Evolutionary conservation across 2,329 filamentous ascomycete genomes (phyloP).

Genomic region (Clarireedia homoeocarpa): DNA sequence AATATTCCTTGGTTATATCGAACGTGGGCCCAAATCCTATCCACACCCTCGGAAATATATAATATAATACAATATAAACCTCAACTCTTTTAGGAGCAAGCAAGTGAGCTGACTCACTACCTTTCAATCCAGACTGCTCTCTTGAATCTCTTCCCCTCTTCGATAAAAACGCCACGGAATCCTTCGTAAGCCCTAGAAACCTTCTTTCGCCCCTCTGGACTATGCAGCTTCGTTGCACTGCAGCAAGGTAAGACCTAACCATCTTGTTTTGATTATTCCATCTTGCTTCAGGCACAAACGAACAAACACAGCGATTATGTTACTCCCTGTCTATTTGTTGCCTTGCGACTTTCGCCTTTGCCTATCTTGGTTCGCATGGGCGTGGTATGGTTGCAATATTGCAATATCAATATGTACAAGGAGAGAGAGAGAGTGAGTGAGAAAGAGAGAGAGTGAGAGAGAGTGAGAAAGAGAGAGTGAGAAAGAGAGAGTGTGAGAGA

Average conservation of each 20-base stretch:
- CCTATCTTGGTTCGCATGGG: no score
- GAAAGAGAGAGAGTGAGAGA: no score
- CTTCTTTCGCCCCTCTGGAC: background rate
- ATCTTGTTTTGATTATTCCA: background rate
- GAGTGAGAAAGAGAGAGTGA: no score
- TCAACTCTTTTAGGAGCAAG: background rate
- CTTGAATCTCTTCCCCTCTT: background rate
- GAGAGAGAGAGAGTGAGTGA: background rate
- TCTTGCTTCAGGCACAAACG: background rate
- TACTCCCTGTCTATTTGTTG: background rate
- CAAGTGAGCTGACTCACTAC: background rate
- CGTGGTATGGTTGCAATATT: background rate
- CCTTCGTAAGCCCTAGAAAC: constrained; percentile 3
- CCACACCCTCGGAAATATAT: no score
- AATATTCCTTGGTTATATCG: background rate
- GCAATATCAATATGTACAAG: background rate
- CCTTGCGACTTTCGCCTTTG: background rate
- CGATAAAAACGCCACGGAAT: background rate
- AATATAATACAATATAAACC: no score
- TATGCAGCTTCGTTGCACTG: background rate
- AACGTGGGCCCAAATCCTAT: background rate
- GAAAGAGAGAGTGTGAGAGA: background rate
- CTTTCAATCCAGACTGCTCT: no score
- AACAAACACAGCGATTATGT: background rate
- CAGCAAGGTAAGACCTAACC: background rate